Evolutionary conservation across 768 basidiomycete species (phyloP), one percentile per base, ranked within the genome.

Genomic region (Termitomyces sp.): DNA sequence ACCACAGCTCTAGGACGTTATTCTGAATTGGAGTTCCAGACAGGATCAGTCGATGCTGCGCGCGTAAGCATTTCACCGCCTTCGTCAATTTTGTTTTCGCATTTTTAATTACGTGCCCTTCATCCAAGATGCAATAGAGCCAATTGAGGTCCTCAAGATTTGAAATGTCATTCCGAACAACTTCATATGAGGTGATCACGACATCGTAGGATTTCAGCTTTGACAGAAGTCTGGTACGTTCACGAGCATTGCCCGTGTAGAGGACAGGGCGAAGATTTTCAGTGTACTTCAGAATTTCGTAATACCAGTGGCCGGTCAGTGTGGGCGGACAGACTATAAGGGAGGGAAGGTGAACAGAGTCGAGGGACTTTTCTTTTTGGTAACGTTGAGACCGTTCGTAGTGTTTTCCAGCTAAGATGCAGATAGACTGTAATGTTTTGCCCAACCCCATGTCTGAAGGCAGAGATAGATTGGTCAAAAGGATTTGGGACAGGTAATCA

Each of bases 11-110:
- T 49, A 99, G 77, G 2, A 99, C 94, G 68, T 99, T 98, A 70
- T 99, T 99, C 74, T 99, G 97, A 57, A 99, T 98, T 0, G 97
- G 97, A 6, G 97, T 99, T 37, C 97, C 97, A 0, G 94, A 97
- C 3, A 99, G 77, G 66, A 99, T 91, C 22, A 99, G 78, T 24
- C 97, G 87, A 72, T 99, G 97, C 57, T 94, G 88, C 0, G 96
- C 92, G 55, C 82, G 84, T 46, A 98, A 81, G 57, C 79, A 82
- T 71, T 99, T 99, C 65, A 98, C 92, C 1, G 97, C 94, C 69
- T 94, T 94, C 0, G 96, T 94, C 39, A 99, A 81, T 71, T 98
- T 98, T 24, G 97, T 98, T 74, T 96, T 98, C 37, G 93, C 90
- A 68, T 98, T 99, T 80, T 98, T 98, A 74, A 99, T 98, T 62